Base-by-base conservation (phyloP, 371 early-diverging fungal genomes). In the Vairimorpha ceranae region DNA sequence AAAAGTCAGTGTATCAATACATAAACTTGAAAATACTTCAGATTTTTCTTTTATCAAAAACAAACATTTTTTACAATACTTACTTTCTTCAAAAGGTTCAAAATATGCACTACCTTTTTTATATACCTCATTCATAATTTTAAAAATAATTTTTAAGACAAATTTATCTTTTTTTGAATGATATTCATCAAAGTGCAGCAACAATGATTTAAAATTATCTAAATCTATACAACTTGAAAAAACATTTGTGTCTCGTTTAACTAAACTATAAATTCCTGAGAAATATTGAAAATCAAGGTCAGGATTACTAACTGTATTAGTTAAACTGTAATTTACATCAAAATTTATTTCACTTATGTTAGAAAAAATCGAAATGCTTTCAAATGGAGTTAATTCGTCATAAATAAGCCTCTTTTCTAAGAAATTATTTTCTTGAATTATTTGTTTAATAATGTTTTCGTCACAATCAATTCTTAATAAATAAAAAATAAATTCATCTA, bases 41-140 rank as follows among this genome's bases (percentile, higher is more conserved):
- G 6, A 12, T 6, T 51, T 19, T 2, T 58, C 10, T 27, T 21
- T 58, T 6, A 58, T 58, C 10, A 58, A 17, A 25, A 8, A 6
- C 2, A 32, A 14, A 32, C 3, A 29, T 14, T 30, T 32, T 10
- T 58, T 19, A 8, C 4, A 8, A 58, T 30, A 58, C 3, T 58
- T 25, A 32, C 58, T 58, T 29, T 58, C 58, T 58, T 58, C 58
- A 58, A 58, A 58, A 27, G 58, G 58, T 32, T 58, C 58, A 58
- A 35, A 59, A 64, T 4, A 65, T 12, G 8, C 48, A n/a, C n/a
- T 21, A 10, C 21, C 14, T n/a, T 48, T 48, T 41, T 10, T 41
- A 48, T 48, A 48, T 12, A 48, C n/a, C n/a, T 48, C 48, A 48
- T 48, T 48, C 4, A 48, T 48, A n/a, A 48, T 48, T n/a, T 48